Evolutionary conservation across 352 stramenopile species (phyloP), one percentile per base, ranked within the genome.

Genomic region (Phytophthora cactorum): DNA sequence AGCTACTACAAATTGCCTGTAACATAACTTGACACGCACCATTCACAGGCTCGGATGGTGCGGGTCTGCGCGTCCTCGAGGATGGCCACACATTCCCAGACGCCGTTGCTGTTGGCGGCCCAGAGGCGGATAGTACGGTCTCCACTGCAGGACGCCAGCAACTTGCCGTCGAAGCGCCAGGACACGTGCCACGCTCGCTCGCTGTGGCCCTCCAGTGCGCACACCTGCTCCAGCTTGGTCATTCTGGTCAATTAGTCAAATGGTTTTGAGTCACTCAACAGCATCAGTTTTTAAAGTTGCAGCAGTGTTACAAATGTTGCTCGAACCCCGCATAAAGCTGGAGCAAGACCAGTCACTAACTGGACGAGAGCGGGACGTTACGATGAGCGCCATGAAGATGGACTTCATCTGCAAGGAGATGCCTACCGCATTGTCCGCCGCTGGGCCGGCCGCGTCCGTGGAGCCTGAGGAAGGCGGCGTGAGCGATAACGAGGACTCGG

Each of bases 11-110:
- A 39, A 10, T 51, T 25, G 31, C 0, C 11, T 14, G 4, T 17
- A 22, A 28, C 9, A 31, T 36, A 17, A 32, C 3, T 12, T 14
- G 27, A 12, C 14, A 52, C 69, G 43, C 45, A 98, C 94, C 98
- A 99, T 68, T 97, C 87, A 63, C 96, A 95, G 17, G 82, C 95
- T 39, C 98, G 95, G 50, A 99, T 97, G 32, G 97, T 99, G 14
- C 97, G 85, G 17, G 80, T 78, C 52, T 98, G 95, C n/a, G 92
- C 92, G 60, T 98, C 96, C 62, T 98, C 91, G 8, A 99, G 84
- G 29, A 94, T 96, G 28, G 89, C 87, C 36, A 98, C 76, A 57
- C 96, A 97, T 58, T 92, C 77, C 95, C 96, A 99, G 5, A 75
- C 59, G 29, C 59, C 56, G 29, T 47, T 63, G 27, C n/a, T 32